Evolutionary conservation across 139 green algal genomes (phyloP).

Genomic region (Prasinococcaceae sp.): DNA sequence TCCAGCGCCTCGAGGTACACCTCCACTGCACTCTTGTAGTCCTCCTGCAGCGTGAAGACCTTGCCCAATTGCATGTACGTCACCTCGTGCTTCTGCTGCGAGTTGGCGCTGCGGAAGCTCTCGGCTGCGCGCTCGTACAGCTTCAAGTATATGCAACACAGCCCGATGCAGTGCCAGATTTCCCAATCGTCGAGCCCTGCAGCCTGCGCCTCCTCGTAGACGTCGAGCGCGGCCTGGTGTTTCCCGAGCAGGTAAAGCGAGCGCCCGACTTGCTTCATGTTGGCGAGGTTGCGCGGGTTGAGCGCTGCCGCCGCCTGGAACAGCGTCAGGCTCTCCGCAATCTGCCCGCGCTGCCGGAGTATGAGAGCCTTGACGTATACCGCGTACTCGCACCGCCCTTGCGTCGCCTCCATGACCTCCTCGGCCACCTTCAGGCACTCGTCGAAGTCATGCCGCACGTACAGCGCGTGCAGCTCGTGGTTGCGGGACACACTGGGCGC

Average conservation of each 20-base stretch:
- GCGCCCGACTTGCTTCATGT: conserved; percentile 58
- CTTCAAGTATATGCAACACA: conserved; percentile 44
- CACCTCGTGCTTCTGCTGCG: conserved; percentile 50
- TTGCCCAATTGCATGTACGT: conserved; percentile 55
- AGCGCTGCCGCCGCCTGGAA: conserved; percentile 52
- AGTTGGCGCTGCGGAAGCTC: conserved; percentile 38
- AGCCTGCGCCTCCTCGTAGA: conserved; percentile 55
- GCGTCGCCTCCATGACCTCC: conserved; percentile 25
- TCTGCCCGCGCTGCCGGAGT: conserved; percentile 41
- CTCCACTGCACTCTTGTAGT: conserved; percentile 15
- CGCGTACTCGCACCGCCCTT: conserved; percentile 40
- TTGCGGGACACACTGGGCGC: too few species aligned
- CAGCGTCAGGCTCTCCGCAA: conserved; percentile 51
- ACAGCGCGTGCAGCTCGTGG: not conserved
- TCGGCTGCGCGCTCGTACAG: conserved; percentile 34
- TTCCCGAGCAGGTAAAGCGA: conserved; percentile 57
- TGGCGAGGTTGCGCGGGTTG: conserved; percentile 47
- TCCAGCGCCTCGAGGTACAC: conserved; percentile 23
- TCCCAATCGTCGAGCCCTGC: conserved; percentile 53
- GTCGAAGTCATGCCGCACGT: conserved; percentile 42
- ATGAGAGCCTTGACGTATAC: conserved; percentile 59
- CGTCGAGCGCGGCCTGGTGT: conserved; percentile 47
- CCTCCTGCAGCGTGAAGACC: conserved; percentile 19
- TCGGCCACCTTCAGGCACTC: conserved; percentile 47
- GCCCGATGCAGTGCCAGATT: conserved; percentile 56